Base-by-base conservation (phyloP, 2,329 filamentous ascomycete genomes). In the Fusarium liriodendri region DNA sequence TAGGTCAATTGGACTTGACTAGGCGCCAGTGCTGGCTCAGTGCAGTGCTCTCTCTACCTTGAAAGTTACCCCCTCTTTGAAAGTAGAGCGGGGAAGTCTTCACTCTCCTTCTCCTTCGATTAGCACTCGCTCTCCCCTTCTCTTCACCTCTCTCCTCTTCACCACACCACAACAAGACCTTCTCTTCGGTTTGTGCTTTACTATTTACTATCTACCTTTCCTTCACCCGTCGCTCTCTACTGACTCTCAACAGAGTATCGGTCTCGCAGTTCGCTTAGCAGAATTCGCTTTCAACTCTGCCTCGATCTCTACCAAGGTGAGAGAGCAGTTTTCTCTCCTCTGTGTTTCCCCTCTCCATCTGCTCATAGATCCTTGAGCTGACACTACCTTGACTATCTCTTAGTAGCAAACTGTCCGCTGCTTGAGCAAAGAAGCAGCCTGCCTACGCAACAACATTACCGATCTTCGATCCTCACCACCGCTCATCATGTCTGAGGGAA, bases 401-500 rank as follows among this genome's bases (percentile, higher is more conserved):
- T 8, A 62, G 45, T 40, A 16, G n/a, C 47, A 61, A 10, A 52
- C 38, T 37, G 10, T 14, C 20, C 16, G 7, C 10, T 22, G 18
- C 40, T 40, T 29, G 18, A 33, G 10, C 18, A 45, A 37, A 57
- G 33, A n/a, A 20, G 22, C 10, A 42, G 38, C 40, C n/a, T 18
- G 35, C 37, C 16, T 3, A 35, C 20, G 16, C 14, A 27, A 47
- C 25, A 22, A 32, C 22, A n/a, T 4, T n/a, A 29, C 37, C 10
- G 29, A 20, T 20, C 18, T 14, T 25, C 10, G 13, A 18, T 8
- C 18, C 10, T 9, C 27, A 29, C 14, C 22, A 47, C 37, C 27
- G 61, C 40, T 50, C 57, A 64, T 33, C 11, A 83, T 82, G 78
- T 76, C 76, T 32, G 77, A 76, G 42, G 64, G 71, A 2, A 69